A percentile compares a stretch with the other conserved stretches of the same genome.
phyloP scores from a whole-genome alignment of 208 protist genomes.

The Naegleria fowleri region DNA sequence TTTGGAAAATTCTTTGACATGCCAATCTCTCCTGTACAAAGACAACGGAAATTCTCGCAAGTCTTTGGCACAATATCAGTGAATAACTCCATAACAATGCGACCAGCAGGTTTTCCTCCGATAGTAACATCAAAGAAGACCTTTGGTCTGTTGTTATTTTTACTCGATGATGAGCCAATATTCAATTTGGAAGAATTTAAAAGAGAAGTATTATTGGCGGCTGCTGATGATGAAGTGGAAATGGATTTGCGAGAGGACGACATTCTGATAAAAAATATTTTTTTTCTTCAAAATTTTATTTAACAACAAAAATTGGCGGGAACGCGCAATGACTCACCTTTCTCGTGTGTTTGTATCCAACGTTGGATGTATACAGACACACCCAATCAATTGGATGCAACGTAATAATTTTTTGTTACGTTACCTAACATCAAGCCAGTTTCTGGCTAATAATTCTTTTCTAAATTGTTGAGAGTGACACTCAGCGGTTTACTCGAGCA shows the following conservation, averaged over 20 bases:
- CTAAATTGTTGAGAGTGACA: too few relatives aligned
- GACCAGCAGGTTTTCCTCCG: slow-evolving; percentile 59
- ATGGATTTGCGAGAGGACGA: neutral
- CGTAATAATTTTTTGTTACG: too few relatives aligned
- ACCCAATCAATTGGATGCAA: too few relatives aligned
- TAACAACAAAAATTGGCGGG: neutral
- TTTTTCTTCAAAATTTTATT: neutral
- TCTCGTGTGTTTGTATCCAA: too few relatives aligned
- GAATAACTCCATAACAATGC: slow-evolving; percentile 83
- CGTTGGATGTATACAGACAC: too few relatives aligned
- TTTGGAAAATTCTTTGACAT: slow-evolving; percentile 52
- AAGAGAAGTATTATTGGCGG: neutral
- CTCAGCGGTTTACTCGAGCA: too few relatives aligned
- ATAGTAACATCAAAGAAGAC: slow-evolving; percentile 79
- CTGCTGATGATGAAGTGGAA: too few relatives aligned
- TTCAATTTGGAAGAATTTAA: too few relatives aligned
- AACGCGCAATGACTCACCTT: neutral
- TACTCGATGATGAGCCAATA: neutral
- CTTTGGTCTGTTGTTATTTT: slow-evolving; percentile 40
- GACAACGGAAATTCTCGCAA: slow-evolving; percentile 81
- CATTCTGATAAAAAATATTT: neutral
- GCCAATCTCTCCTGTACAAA: slow-evolving; percentile 78
- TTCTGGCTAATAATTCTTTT: too few relatives aligned
- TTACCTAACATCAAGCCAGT: too few relatives aligned
- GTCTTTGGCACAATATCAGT: slow-evolving; percentile 81